phyloP scores from a whole-genome alignment of 768 basidiomycete species.

The Butyriboletus loyo region DNA sequence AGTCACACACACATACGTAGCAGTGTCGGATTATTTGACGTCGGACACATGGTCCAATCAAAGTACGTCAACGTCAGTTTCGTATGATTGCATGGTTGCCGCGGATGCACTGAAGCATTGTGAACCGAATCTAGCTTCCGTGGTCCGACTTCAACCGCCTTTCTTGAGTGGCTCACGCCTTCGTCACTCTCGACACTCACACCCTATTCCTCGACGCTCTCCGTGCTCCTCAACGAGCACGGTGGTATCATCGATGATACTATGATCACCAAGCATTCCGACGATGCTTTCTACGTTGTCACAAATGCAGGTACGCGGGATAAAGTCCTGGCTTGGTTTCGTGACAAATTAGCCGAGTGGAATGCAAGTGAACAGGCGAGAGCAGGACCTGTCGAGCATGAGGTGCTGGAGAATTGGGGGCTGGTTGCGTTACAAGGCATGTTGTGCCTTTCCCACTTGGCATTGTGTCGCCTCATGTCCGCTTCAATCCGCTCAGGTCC shows the following conservation, averaged over 20 bases:
- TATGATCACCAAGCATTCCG: constrained; percentile 81
- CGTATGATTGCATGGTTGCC: background rate
- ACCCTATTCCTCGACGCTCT: constrained; percentile 79
- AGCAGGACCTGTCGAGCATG: constrained; percentile 69
- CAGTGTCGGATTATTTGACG: constrained; percentile 88
- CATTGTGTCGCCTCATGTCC: background rate
- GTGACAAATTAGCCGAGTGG: constrained; percentile 68
- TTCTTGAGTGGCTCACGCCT: constrained; percentile 89
- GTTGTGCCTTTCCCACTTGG: constrained; percentile 9
- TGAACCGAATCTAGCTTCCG: constrained; percentile 55
- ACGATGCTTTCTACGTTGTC: constrained; percentile 86
- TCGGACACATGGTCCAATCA: constrained; percentile 97
- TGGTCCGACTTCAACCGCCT: constrained; percentile 71
- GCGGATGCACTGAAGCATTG: background rate
- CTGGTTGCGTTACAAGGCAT: constrained; percentile 87
- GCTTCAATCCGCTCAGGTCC: constrained; percentile 52
- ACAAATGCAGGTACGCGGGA: constrained; percentile 91
- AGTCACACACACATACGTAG: constrained; percentile 88
- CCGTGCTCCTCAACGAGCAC: constrained; percentile 80
- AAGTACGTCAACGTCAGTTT: constrained; percentile 47
- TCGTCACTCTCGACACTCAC: constrained; percentile 69
- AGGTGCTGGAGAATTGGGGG: constrained; percentile 82
- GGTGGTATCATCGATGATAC: constrained; percentile 98
- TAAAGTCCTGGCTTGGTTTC: constrained; percentile 79
- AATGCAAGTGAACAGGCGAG: constrained; percentile 52